Evolutionary conservation across 768 basidiomycete species (phyloP).

Genomic region (Melanogaster broomeanus): DNA sequence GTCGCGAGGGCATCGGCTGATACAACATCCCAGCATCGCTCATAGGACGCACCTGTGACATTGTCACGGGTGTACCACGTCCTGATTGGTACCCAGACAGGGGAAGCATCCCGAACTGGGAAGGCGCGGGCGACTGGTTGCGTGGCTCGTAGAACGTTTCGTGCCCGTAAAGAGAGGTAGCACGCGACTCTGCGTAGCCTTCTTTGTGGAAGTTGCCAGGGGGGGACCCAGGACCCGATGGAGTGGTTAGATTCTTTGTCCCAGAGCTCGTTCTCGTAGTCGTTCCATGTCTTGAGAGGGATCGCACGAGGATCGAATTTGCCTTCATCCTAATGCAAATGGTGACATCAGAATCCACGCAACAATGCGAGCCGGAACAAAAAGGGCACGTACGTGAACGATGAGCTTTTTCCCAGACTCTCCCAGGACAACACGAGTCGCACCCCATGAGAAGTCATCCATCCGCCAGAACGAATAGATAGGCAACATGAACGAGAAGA

Average conservation of each 20-base stretch:
- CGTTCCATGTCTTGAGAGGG: conserved; percentile 95
- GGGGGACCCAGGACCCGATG: conserved; percentile 90
- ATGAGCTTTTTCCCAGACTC: conserved; percentile 96
- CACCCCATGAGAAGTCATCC: conserved; percentile 98
- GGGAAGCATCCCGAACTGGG: conserved; percentile 48
- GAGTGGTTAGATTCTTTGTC: conserved; percentile 97
- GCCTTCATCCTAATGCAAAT: conserved; percentile 78
- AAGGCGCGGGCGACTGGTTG: conserved; percentile 72
- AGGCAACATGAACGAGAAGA: conserved; percentile 91
- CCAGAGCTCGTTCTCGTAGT: conserved; percentile 97
- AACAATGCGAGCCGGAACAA: not conserved
- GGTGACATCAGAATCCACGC: conserved; percentile 7
- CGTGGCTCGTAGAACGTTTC: conserved; percentile 85
- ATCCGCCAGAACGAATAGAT: conserved; percentile 97
- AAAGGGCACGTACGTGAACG: conserved; percentile 69
- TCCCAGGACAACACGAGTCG: conserved; percentile 88
- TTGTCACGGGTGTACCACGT: conserved; percentile 67
- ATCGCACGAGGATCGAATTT: conserved; percentile 94
- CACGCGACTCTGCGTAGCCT: conserved; percentile 75
- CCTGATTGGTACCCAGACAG: conserved; percentile 79
- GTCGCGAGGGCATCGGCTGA: conserved; percentile 68
- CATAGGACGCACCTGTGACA: conserved; percentile 34
- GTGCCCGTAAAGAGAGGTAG: conserved; percentile 82
- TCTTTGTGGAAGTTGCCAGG: conserved; percentile 70
- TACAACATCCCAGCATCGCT: conserved; percentile 43